Evolutionary conservation across 2,329 filamentous ascomycete genomes (phyloP), one percentile per base, ranked within the genome.

Genomic region (Colletotrichum endophyticum): DNA sequence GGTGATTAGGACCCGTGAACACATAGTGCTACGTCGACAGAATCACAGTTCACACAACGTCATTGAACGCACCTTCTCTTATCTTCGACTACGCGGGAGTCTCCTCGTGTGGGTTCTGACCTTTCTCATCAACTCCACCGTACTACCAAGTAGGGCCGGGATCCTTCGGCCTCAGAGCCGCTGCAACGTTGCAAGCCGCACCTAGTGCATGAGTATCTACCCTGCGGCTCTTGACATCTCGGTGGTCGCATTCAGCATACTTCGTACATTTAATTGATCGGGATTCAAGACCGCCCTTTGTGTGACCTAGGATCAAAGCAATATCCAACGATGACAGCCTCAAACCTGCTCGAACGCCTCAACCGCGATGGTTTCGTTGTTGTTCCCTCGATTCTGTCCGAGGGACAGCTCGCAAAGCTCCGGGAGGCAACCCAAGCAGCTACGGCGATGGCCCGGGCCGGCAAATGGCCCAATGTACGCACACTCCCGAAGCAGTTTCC

Each of bases 401-500:
- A 88, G 3, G 73, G 85, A 22, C 88, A 92, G 76, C 87, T 97
- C 61, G 77, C 86, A 28, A 80, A 85, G 25, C 92, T 96, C 78
- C 93, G 92, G 80, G 81, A 83, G 70, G 93, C 93, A 57, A 91
- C 92, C 67, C 82, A 86, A 39, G 84, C 89, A 73, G 90, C 91
- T n/a, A 92, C 92, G 25, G 82, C 86, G 4, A 86, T 91, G 57
- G 94, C 94, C 57, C 92, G 94, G 78, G 80, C 87, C n/a, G 95
- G 95, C 49, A 82, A 89, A 78, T 98, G 95, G 95, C 95, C 95
- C 5, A 90, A 94, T 85, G 92, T 98, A 81, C 94, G 95, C 78
- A 96, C 95, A 1, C 91, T 97, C 4, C 95, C 95, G 70, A 98
- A 98, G 85, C 95, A 98, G 85, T 98, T 98, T 86, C 96, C 95